These are phyloP conservation scores for Diaporthe humulicola DNA, from an alignment of 2,329 filamentous ascomycete species.

Conservation along the genomic window DNA sequence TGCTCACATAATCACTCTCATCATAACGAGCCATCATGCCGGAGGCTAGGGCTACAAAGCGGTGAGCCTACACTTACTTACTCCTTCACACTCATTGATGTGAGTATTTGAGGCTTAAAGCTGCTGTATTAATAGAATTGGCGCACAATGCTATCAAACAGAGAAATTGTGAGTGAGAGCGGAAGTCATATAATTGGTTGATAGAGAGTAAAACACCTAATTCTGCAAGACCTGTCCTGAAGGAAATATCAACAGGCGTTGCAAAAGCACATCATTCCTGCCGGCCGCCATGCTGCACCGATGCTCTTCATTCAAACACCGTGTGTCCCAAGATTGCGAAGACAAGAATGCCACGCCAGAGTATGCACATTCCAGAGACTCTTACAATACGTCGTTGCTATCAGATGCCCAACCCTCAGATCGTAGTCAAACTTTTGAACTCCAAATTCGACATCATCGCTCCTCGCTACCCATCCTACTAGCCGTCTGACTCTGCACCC, in stretches of 20 bases:
- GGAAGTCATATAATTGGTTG: not conserved
- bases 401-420: not conserved
- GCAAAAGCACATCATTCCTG: not conserved
- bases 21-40: no score
- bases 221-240: not conserved
- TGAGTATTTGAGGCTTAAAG: no score
- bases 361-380: not conserved
- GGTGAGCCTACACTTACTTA: no score
- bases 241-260: not conserved
- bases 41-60: no score
- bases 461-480: constrained; percentile 43
- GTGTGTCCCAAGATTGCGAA: not conserved
- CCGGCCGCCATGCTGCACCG: not conserved
- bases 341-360: not conserved
- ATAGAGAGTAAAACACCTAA: not conserved
- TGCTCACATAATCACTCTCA: no score
- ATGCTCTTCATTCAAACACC: not conserved
- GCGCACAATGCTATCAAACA: no score
- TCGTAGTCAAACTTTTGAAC: not conserved
- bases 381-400: not conserved
- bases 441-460: not conserved
- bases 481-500: constrained; percentile 27
- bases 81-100: no score
- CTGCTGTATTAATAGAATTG: no score
- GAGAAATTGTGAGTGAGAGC: not conserved